Percentiles rank a stretch among this genome's conserved stretches.
These are phyloP conservation scores for Sesbania bispinosa DNA, from an alignment of 306 rosid genomes.

Conservation along the genomic window DNA sequence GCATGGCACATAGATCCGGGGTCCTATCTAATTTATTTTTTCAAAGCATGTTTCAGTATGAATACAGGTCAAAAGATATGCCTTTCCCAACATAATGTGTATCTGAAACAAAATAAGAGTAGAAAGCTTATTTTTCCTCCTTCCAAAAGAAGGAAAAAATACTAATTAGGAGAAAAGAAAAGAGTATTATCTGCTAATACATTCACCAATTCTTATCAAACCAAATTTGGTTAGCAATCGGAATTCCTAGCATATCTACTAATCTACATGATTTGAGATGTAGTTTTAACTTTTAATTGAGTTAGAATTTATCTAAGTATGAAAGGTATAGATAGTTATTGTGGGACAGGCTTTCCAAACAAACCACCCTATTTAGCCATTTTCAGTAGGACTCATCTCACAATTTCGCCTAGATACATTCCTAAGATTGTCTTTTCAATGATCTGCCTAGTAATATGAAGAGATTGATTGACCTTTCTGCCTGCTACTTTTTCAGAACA, in stretches of 20 bases:
- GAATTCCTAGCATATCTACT: background rate
- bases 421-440: constrained; percentile 95
- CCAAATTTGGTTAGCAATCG: background rate
- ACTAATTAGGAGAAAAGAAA: background rate
- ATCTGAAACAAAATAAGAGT: background rate
- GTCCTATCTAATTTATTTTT: constrained; percentile 49
- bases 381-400: constrained; percentile 62
- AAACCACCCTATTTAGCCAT: constrained; percentile 58
- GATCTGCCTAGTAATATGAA: constrained; percentile 41
- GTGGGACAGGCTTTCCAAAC: constrained; percentile 60
- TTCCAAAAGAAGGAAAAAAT: background rate
- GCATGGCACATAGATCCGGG: constrained; percentile 77
- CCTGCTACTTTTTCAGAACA: background rate
- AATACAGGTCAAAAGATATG: background rate
- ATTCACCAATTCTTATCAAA: too few species aligned
- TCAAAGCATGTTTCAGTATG: background rate
- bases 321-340: constrained; percentile 61
- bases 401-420: constrained; percentile 94
- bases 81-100: background rate
- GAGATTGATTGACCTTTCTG: background rate
- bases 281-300: background rate
- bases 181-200: background rate
- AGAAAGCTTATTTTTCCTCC: background rate
- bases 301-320: constrained; percentile 45
- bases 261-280: background rate